Evolutionary conservation across 139 green algal species (phyloP), one percentile per base, ranked within the genome.

Genomic region (Microglena sp.): DNA sequence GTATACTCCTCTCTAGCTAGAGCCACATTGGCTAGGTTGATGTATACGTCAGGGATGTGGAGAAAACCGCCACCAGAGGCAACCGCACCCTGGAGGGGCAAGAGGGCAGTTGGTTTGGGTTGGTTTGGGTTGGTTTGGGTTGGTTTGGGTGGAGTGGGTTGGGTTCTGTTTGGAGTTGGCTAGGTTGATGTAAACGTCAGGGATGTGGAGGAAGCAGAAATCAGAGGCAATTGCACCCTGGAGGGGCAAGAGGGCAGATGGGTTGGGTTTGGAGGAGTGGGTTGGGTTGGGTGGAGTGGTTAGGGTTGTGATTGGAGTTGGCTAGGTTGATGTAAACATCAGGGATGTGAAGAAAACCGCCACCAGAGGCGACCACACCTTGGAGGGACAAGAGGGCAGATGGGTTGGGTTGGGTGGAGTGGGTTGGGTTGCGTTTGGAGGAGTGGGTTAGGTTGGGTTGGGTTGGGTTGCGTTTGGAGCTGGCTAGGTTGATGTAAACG

Each of bases 1-100:
- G 56, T 33, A 53, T 80, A 73, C 33, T 80, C 73, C 63, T 70
- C 31, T 74, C 79, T 50, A 89, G 74, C 90, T 53, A 97, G 70
- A 40, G 82, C 75, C 2, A 92, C 65, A 60, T 87, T 85, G 33
- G 81, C 89, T 32, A 94, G 72, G 65, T 93, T 92, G 46, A 86
- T 76, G 62, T 75, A 82, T 31, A 82, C 68, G 46, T 90, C 77
- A 70, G 40, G 40, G 40, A 50, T 50, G 40, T 50, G 11, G 18
- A 50, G 11, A 18, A 50, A 50, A 11, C 40, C 40, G 40, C 18
- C 40, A 50, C 15, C 40, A 50, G 11, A 18, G 11, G 40, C 18
- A n/a, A n/a, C n/a, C n/a, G n/a, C n/a, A n/a, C n/a, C n/a, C n/a
- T n/a, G n/a, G n/a, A n/a, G n/a, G n/a, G n/a, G n/a, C n/a, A n/a